phyloP scores from a whole-genome alignment of 495 filamentous ascomycete species.

The Talaromyces proteolyticus region DNA sequence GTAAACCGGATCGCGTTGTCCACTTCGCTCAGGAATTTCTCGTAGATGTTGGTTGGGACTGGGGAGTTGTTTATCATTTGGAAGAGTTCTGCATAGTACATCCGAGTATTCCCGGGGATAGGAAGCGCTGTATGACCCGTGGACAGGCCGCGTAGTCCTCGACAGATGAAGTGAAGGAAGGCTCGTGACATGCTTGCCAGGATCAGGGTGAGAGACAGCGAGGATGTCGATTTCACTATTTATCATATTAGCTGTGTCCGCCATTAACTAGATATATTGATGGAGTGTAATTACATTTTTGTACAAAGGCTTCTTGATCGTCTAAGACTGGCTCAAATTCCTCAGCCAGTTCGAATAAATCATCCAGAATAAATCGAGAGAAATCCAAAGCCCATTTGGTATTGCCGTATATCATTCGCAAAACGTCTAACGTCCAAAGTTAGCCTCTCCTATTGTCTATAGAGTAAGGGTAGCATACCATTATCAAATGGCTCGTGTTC shows the following conservation, averaged over 20 bases:
- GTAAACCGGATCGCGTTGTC: slow-evolving; percentile 40
- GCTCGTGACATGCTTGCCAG: slow-evolving; percentile 68
- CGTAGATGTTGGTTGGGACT: slow-evolving; percentile 39
- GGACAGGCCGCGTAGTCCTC: slow-evolving; percentile 46
- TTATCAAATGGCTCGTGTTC: slow-evolving; percentile 55
- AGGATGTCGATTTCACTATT: slow-evolving; percentile 42
- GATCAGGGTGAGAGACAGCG: slow-evolving; percentile 60
- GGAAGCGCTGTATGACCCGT: slow-evolving; percentile 24
- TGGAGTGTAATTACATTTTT: slow-evolving; percentile 41
- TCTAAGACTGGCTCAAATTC: slow-evolving; percentile 38
- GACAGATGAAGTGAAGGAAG: slow-evolving; percentile 63
- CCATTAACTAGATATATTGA: slow-evolving; percentile 19
- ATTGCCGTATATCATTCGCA: slow-evolving; percentile 37
- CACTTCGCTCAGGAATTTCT: slow-evolving; percentile 41
- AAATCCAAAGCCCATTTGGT: slow-evolving; percentile 64
- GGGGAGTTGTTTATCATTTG: slow-evolving; percentile 34
- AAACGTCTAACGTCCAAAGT: slow-evolving; percentile 46
- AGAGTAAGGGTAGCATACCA: slow-evolving; percentile 42
- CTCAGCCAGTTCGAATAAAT: slow-evolving; percentile 55
- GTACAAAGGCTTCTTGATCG: slow-evolving; percentile 36
- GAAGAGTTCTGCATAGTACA: slow-evolving; percentile 37
- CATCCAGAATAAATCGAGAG: slow-evolving; percentile 62
- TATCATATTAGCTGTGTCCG: slow-evolving; percentile 24
- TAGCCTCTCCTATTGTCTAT: too few relatives aligned
- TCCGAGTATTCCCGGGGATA: slow-evolving; percentile 27